phyloP scores from a whole-genome alignment of 2,329 filamentous ascomycete species.

The Hypoxylon sp. region DNA sequence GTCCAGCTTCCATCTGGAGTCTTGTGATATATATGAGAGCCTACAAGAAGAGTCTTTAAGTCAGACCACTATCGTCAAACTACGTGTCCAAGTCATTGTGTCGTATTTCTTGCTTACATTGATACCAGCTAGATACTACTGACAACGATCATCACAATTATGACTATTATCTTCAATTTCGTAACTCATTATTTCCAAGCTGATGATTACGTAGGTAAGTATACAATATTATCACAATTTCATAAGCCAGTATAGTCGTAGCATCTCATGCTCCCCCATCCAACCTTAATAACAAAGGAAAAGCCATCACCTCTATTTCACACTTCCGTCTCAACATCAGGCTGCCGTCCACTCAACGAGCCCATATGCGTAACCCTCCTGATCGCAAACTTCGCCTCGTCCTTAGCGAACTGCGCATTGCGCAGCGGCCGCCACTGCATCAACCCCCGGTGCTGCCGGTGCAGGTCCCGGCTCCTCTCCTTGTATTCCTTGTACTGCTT shows the following conservation, averaged over 20 bases:
- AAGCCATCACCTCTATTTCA: constrained; percentile 47
- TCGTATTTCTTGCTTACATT: not conserved
- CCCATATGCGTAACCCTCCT: constrained; percentile 83
- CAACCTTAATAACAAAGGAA: constrained; percentile 9
- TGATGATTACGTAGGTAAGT: constrained; percentile 7
- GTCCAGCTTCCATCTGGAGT: not conserved
- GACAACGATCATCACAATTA: not conserved
- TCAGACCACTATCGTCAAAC: not conserved
- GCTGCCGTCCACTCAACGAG: constrained; percentile 83
- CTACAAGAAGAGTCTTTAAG: not conserved
- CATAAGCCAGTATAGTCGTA: not conserved
- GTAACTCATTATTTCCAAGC: constrained; percentile 42
- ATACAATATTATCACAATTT: constrained; percentile 37
- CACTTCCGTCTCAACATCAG: constrained; percentile 87
- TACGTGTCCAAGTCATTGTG: not conserved
- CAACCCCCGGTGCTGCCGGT: constrained; percentile 87
- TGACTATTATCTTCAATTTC: constrained; percentile 29
- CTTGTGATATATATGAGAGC: not conserved
- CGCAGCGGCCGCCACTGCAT: constrained; percentile 97
- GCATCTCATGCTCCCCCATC: not conserved
- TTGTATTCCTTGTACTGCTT: constrained; percentile 75
- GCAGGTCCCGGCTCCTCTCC: constrained; percentile 79
- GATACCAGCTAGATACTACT: not conserved
- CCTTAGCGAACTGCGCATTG: constrained; percentile 87
- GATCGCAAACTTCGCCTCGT: constrained; percentile 85